A percentile compares a stretch with the other conserved stretches of the same genome.
These are phyloP conservation scores for Nakataea oryzae DNA, from an alignment of 2,329 filamentous ascomycete species.

Conservation along the genomic window DNA sequence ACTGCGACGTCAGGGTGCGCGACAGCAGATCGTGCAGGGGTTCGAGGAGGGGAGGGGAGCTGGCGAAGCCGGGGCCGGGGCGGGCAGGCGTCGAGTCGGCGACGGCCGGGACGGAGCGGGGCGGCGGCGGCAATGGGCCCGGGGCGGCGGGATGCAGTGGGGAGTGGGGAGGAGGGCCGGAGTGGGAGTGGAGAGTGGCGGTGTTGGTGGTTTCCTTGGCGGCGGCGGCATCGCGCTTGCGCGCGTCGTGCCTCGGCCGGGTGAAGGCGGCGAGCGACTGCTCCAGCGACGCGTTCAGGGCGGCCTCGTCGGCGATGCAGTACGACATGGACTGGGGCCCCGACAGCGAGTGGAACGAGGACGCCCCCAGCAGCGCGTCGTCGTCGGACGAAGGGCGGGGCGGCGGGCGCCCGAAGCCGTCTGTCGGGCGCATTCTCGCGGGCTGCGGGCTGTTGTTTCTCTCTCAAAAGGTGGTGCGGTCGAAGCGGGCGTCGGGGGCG, in stretches of 20 bases:
- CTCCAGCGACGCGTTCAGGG: constrained; percentile 28
- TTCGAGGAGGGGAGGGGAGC: background rate
- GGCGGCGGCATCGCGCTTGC: background rate
- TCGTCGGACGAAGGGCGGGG: constrained; percentile 25
- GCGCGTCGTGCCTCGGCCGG: background rate
- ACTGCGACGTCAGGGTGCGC: background rate
- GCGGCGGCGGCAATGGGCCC: background rate
- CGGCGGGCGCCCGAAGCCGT: constrained; percentile 27
- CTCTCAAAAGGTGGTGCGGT: background rate
- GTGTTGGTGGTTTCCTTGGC: constrained; percentile 8
- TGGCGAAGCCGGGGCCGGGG: background rate
- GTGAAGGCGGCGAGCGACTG: constrained; percentile 10
- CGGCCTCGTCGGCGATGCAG: constrained; percentile 36
- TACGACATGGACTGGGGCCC: constrained; percentile 35
- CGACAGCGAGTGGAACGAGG: constrained; percentile 15
- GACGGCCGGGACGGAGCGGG: background rate
- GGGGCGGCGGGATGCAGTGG: background rate
- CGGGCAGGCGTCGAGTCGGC: background rate
- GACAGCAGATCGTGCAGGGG: background rate
- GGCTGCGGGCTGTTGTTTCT: background rate
- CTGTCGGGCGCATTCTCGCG: constrained; percentile 31
- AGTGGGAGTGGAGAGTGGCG: background rate
- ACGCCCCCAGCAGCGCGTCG: constrained; percentile 12
- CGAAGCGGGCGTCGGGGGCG: background rate
- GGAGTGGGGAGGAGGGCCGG: background rate